Evolutionary conservation across 805 yeast species (phyloP).

Genomic region (Cyberlindnera subsufficiens): DNA sequence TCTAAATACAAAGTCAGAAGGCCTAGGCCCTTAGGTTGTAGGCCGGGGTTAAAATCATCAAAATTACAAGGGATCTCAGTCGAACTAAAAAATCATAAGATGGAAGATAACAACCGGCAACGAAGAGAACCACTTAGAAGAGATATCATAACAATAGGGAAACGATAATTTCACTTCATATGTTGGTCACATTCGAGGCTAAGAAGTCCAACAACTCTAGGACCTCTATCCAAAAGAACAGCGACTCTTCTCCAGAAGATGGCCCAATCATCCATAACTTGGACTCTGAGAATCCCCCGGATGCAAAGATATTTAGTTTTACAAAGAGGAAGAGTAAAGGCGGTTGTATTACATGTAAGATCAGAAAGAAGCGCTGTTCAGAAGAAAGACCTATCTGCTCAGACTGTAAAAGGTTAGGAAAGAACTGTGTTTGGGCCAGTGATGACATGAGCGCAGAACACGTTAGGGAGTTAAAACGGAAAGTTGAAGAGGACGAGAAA

Average conservation of each 20-base stretch:
- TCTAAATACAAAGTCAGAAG: no score
- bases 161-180: neutral
- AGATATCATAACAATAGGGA: no score
- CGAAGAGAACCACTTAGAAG: no score
- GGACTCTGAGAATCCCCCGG: constrained; percentile 12
- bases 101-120: no score
- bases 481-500: constrained; percentile 21
- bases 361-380: constrained; percentile 69
- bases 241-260: constrained; percentile 3
- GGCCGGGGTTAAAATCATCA: no score
- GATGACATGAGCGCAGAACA: constrained; percentile 31
- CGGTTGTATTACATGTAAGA: constrained; percentile 69
- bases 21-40: no score
- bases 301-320: constrained; percentile 18
- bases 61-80: no score
- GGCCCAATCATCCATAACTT: constrained; percentile 16
- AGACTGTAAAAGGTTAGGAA: constrained; percentile 59
- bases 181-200: constrained; percentile 24
- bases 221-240: neutral
- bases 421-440: constrained; percentile 66
- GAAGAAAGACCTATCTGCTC: constrained; percentile 63
- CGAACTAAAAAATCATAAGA: no score
- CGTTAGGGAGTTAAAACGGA: constrained; percentile 22
- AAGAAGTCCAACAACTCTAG: constrained; percentile 15
- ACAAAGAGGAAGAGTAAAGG: constrained; percentile 38